Evolutionary conservation across 192 early-diverging fungal genomes (phyloP), one percentile per base, ranked within the genome.

Genomic region (Podila horticola): DNA sequence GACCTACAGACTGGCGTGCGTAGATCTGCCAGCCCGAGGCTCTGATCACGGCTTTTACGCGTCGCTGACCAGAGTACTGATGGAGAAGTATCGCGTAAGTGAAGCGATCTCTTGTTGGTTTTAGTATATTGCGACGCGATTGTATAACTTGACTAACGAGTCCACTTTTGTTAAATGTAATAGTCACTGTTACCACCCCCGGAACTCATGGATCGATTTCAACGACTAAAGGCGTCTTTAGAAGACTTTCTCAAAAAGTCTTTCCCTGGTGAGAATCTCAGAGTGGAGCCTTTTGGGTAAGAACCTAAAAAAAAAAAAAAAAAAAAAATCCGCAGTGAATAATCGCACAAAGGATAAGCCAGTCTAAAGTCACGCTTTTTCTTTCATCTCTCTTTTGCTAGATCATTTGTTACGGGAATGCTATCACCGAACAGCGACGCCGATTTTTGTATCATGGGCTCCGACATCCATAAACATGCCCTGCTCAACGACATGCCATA

Each of bases 401-500:
- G 84, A 30, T 84, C 84, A 4, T 82, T 81, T 26, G 79, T 76
- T 10, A 84, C 71, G 38, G 76, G 74, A 3, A 52, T 84, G 2
- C 30, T 70, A 10, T 69, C 64, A 20, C 58, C 67, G 3, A 45
- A 82, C 63, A 75, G 77, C 50, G 84, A 84, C 67, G 67, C 74
- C 24, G 84, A 84, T 34, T 72, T 84, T 55, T 72, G 77, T 60
- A 84, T 84, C 55, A 67, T 45, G n/a, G 70, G 73, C 15, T 58
- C 74, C 11, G 66, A 73, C 1, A 49, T 72, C 12, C 68, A 77
- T 13, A 38, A 62, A 6, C 68, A 77, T 51, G 28, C 36, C 2
- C 33, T 51, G 3, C 34, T 77, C 15, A 77, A 77, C 29, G 59
- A 77, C 30, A 71, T 77, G 75, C 10, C 60, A 30, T 28, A 71